Base-by-base conservation (phyloP, 257 asterid species). In the Jasminum sambac region DNA sequence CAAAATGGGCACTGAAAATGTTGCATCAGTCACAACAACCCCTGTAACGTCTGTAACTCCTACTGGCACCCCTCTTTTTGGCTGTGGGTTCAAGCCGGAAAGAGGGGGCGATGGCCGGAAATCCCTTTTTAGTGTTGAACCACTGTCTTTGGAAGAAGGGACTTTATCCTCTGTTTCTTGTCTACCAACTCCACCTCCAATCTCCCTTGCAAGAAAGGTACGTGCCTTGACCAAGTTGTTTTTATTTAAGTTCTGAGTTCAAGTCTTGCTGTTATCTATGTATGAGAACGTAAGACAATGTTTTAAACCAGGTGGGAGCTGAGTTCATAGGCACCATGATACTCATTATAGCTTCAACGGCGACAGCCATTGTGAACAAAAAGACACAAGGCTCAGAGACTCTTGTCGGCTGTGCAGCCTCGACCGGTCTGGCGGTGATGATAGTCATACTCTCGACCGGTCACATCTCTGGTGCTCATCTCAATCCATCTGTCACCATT, bases 381-480 rank as follows among this genome's bases (percentile, higher is more conserved):
- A 86, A 87, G 87, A 90, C 87, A 3, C 69, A 73, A 21, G 97
- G 94, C n/a, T 73, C 96, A 1, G 96, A 87, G 76, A 86, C 90
- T 12, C 90, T 90, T 3, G 39, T 93, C 1, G 96, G 98, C 52
- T 74, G 81, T 21, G 95, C 97, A 0, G 89, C 84, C 4, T 78
- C 97, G 30, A 36, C 87, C 1, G 98, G 98, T 0, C 89, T 93
- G 3, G 97, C 98, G n/a, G 97, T 86, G 21, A 93, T 90, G 96
- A 77, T 90, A 41, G 91, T 93, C 13, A 89, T 93, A 41, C 90
- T 90, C 13, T 86, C 98, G n/a, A 93, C 96, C 0, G 97, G 98
- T 11, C 98, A 93, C 75, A 93, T 93, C 80, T 93, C 98, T 10
- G 98, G 98, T 14, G 98, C 98, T 0, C 97, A 93, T 71, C 88